A percentile compares a stretch with the other conserved stretches of the same genome.
Evolutionary conservation across 2,329 filamentous ascomycete genomes (phyloP).

Genomic region (Colletotrichum viniferum): DNA sequence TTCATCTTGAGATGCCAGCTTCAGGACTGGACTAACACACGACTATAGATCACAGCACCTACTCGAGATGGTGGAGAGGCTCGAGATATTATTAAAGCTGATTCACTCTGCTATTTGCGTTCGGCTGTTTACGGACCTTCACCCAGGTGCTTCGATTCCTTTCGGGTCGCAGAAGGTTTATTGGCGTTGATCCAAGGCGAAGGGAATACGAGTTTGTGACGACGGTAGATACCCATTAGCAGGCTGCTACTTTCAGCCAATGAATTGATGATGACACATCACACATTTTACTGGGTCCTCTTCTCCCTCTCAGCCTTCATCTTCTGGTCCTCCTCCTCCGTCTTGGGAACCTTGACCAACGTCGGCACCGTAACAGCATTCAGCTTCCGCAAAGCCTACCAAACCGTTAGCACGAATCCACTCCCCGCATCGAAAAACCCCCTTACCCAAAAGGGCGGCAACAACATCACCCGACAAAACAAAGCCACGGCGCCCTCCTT

Average conservation of each 20-base stretch:
- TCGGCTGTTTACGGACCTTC: not conserved
- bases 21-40: not conserved
- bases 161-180: not conserved
- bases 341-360: constrained; percentile 38
- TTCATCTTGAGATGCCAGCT: not conserved
- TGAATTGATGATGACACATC: not conserved
- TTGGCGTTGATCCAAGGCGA: not conserved
- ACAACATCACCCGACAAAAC: constrained; percentile 24
- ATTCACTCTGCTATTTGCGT: not conserved
- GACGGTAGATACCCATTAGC: not conserved
- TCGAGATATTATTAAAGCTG: not conserved
- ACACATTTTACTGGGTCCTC: not conserved
- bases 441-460: constrained; percentile 24
- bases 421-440: not conserved
- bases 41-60: constrained; percentile 1
- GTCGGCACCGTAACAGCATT: constrained; percentile 38
- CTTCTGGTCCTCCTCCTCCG: constrained; percentile 37
- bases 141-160: not conserved
- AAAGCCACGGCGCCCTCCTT: not conserved
- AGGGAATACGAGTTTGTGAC: not conserved
- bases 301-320: constrained; percentile 33
- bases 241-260: not conserved
- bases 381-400: constrained; percentile 37
- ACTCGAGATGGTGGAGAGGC: constrained; percentile 1
- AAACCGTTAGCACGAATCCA: not conserved